These are phyloP conservation scores for Kalmanozyma brasiliensis DNA, from an alignment of 1,284 basidiomycete species.

Conservation along the genomic window DNA sequence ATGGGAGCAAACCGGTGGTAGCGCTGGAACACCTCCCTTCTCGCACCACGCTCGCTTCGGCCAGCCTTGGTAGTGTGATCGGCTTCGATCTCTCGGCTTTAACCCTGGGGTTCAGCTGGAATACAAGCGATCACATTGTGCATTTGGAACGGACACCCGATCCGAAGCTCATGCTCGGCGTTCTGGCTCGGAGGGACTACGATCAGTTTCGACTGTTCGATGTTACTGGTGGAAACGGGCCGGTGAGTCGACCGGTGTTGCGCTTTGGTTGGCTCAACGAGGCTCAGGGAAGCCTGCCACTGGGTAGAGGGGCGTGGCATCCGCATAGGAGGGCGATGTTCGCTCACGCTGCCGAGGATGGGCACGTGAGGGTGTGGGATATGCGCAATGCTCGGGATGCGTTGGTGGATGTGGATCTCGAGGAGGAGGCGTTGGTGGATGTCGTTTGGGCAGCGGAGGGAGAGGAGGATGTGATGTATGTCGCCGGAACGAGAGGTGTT, in stretches of 20 bases:
- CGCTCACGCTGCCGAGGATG: slow-evolving; percentile 43
- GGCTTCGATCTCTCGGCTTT: slow-evolving; percentile 34
- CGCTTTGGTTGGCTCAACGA: slow-evolving; percentile 48
- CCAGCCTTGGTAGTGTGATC: slow-evolving; percentile 30
- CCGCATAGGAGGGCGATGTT: slow-evolving; percentile 32
- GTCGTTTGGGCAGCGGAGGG: slow-evolving; percentile 20
- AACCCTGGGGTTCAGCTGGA: slow-evolving; percentile 37
- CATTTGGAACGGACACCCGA: slow-evolving; percentile 44
- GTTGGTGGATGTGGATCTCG: slow-evolving; percentile 22
- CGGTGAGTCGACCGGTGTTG: slow-evolving; percentile 36
- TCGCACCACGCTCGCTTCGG: slow-evolving; percentile 24
- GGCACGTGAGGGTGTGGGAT: slow-evolving; percentile 40
- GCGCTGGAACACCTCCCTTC: slow-evolving; percentile 33
- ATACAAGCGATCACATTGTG: slow-evolving; percentile 40
- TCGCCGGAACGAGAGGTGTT: slow-evolving; percentile 21
- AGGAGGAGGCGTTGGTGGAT: slow-evolving; percentile 42
- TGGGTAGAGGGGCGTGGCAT: slow-evolving; percentile 39
- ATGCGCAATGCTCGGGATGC: slow-evolving; percentile 38
- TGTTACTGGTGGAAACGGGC: slow-evolving; percentile 33
- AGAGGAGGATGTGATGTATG: slow-evolving; percentile 23
- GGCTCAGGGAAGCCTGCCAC: slow-evolving; percentile 18
- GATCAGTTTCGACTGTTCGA: slow-evolving; percentile 51
- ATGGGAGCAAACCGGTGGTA: slow-evolving; percentile 26
- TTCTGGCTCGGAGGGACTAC: slow-evolving; percentile 34
- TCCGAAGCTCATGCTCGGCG: slow-evolving; percentile 35